Conservation (phyloP, 192 early-diverging fungal genomes). For the Backusella australiensis region DNA sequence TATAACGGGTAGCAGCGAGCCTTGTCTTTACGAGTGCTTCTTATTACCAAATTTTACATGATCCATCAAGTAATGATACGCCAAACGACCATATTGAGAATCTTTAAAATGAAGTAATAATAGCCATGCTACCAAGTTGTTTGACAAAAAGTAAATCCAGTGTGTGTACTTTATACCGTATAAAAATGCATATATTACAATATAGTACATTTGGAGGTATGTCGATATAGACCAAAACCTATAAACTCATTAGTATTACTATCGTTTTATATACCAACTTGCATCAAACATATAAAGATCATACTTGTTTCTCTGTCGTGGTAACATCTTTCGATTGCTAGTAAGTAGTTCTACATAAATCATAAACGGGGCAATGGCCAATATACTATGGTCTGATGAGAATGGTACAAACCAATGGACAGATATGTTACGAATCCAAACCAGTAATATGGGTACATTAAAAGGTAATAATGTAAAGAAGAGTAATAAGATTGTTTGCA, state of each 20-base stretch:
- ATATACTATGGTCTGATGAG: slow-evolving; percentile 68
- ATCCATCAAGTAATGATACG: slow-evolving; percentile 28
- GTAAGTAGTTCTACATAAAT: slow-evolving; percentile 56
- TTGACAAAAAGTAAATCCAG: slow-evolving; percentile 53
- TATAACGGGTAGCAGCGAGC: neutral
- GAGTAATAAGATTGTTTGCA: slow-evolving; percentile 66
- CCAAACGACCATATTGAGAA: slow-evolving; percentile 24
- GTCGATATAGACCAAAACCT: slow-evolving; percentile 35
- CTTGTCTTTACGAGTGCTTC: slow-evolving; percentile 30
- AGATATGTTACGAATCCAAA: slow-evolving; percentile 79
- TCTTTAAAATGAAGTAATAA: slow-evolving; percentile 34
- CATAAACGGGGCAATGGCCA: slow-evolving; percentile 58
- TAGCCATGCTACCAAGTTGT: slow-evolving; percentile 38
- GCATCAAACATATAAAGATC: slow-evolving; percentile 43
- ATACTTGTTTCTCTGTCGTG: slow-evolving; percentile 53
- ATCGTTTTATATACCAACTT: slow-evolving; percentile 28
- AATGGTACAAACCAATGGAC: slow-evolving; percentile 82
- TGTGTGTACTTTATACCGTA: slow-evolving; percentile 61
- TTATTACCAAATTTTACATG: slow-evolving; percentile 29
- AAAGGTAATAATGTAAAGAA: slow-evolving; percentile 71
- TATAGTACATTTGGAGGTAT: slow-evolving; percentile 37
- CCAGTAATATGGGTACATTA: slow-evolving; percentile 71
- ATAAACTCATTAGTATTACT: slow-evolving; percentile 33
- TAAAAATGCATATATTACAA: slow-evolving; percentile 49
- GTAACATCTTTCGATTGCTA: slow-evolving; percentile 49